phyloP scores from a whole-genome alignment of 495 filamentous ascomycete genomes.

The Entonaema liquescens region DNA sequence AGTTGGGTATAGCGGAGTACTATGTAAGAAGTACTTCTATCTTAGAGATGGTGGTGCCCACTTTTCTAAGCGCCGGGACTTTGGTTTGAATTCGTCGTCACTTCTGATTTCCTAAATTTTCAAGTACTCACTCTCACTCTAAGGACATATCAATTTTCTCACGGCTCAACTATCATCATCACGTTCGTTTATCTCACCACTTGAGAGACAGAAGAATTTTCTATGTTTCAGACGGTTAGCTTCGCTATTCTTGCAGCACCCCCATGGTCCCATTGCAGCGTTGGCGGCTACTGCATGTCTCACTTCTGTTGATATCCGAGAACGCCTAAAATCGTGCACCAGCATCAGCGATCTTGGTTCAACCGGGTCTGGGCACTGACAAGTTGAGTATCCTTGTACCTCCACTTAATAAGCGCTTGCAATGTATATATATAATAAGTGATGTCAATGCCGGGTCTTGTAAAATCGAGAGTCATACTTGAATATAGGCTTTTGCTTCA shows the following conservation, averaged over 20 bases:
- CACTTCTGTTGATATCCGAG: constrained; percentile 29
- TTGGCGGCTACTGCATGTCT: constrained; percentile 46
- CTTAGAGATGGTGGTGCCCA: constrained; percentile 1
- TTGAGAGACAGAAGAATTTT: constrained; percentile 7
- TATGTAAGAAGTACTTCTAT: constrained; percentile 9
- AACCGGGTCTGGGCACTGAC: constrained; percentile 19
- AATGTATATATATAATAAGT: constrained; percentile 7
- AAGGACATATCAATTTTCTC: neutral
- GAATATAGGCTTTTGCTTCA: neutral
- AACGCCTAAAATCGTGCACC: constrained; percentile 29
- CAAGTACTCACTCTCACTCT: neutral
- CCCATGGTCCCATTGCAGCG: constrained; percentile 38
- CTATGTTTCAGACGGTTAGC: constrained; percentile 41
- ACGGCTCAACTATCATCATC: constrained; percentile 1
- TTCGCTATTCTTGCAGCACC: constrained; percentile 37
- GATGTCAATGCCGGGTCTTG: neutral
- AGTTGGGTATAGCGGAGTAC: neutral
- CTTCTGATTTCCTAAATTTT: constrained; percentile 3
- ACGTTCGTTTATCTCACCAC: constrained; percentile 6
- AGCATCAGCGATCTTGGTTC: constrained; percentile 39
- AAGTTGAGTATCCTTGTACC: constrained; percentile 25
- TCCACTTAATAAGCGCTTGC: constrained; percentile 34
- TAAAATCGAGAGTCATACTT: neutral
- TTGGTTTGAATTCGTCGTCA: constrained; percentile 12
- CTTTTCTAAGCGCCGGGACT: constrained; percentile 31